A percentile compares a stretch with the other conserved stretches of the same genome.
Conservation (phyloP, 2,329 filamentous ascomycete genomes). For the Rhinocladiella similis region DNA sequence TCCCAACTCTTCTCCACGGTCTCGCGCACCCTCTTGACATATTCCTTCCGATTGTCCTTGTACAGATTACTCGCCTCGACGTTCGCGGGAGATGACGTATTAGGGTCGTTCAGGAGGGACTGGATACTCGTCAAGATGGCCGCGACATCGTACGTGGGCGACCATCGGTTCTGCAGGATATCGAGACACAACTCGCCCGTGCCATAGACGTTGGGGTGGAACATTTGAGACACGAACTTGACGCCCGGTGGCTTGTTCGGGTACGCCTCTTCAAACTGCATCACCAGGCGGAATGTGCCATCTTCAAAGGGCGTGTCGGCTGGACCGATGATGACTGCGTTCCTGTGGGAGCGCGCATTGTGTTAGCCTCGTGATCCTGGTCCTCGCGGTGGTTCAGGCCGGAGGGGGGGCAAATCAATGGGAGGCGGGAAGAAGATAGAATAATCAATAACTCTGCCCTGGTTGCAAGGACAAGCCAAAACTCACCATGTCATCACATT, state of each 20-base stretch:
- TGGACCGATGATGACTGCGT: slow-evolving; percentile 95
- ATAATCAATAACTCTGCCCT: neutral
- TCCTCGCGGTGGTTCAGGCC: no score
- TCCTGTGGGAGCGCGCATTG: slow-evolving; percentile 58
- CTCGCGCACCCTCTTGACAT: slow-evolving; percentile 90
- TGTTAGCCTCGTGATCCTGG: no score
- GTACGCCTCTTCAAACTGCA: slow-evolving; percentile 99
- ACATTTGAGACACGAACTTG: slow-evolving; percentile 99
- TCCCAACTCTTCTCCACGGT: slow-evolving; percentile 99
- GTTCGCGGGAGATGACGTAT: slow-evolving; percentile 96
- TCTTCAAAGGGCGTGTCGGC: slow-evolving; percentile 98
- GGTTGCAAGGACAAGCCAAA: slow-evolving; percentile 10
- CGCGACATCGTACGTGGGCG: slow-evolving; percentile 96
- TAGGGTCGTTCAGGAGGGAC: slow-evolving; percentile 95
- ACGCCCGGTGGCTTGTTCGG: slow-evolving; percentile 97
- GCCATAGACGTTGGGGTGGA: slow-evolving; percentile 97
- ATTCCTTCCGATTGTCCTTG: slow-evolving; percentile 96
- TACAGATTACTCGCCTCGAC: slow-evolving; percentile 98
- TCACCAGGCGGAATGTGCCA: slow-evolving; percentile 93
- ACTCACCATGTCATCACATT: slow-evolving; percentile 95
- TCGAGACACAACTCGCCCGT: slow-evolving; percentile 95
- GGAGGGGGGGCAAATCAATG: neutral
- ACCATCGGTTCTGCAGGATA: slow-evolving; percentile 97
- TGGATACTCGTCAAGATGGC: slow-evolving; percentile 97
- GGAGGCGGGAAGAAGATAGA: neutral